Conservation (phyloP, 352 stramenopile genomes). For the Phytophthora uliginosa region DNA sequence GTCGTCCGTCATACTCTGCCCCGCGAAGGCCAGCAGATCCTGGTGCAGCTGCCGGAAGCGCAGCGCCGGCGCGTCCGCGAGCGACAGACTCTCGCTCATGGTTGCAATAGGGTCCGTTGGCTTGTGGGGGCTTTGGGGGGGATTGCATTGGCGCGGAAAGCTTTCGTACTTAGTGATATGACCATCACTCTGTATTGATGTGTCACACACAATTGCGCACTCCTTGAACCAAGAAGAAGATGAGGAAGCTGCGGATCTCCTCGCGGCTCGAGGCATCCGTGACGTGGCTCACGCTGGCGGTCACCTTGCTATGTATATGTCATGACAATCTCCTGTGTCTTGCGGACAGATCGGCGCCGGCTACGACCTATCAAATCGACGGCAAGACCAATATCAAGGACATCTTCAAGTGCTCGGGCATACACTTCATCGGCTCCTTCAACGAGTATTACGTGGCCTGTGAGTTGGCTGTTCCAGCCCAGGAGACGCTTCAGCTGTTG, state of each 20-base stretch:
- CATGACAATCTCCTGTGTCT: not conserved
- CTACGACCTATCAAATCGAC: slow-evolving; percentile 64
- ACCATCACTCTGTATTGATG: slow-evolving; percentile 35
- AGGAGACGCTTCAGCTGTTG: slow-evolving; percentile 42
- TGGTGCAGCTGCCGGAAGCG: slow-evolving; percentile 80
- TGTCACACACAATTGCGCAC: slow-evolving; percentile 16
- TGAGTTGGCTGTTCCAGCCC: slow-evolving; percentile 46
- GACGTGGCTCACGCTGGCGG: slow-evolving; percentile 7
- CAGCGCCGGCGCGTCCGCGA: slow-evolving; percentile 70
- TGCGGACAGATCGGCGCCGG: slow-evolving; percentile 7
- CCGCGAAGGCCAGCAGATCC: slow-evolving; percentile 73
- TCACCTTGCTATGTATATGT: not conserved
- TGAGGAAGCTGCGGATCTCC: slow-evolving; percentile 25
- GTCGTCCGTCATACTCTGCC: slow-evolving; percentile 74
- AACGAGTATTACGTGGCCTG: slow-evolving; percentile 90
- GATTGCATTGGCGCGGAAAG: slow-evolving; percentile 38
- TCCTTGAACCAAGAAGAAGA: slow-evolving; percentile 18
- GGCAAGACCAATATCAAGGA: slow-evolving; percentile 57
- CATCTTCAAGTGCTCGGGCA: slow-evolving; percentile 74
- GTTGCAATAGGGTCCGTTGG: slow-evolving; percentile 17
- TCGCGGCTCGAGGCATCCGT: not conserved
- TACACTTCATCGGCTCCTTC: slow-evolving; percentile 79
- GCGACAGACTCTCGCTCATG: slow-evolving; percentile 50
- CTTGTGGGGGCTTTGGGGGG: slow-evolving; percentile 28
- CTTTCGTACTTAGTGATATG: slow-evolving; percentile 34